Base-by-base conservation (phyloP, 192 early-diverging fungal species). In the Glomus cerebriforme region DNA sequence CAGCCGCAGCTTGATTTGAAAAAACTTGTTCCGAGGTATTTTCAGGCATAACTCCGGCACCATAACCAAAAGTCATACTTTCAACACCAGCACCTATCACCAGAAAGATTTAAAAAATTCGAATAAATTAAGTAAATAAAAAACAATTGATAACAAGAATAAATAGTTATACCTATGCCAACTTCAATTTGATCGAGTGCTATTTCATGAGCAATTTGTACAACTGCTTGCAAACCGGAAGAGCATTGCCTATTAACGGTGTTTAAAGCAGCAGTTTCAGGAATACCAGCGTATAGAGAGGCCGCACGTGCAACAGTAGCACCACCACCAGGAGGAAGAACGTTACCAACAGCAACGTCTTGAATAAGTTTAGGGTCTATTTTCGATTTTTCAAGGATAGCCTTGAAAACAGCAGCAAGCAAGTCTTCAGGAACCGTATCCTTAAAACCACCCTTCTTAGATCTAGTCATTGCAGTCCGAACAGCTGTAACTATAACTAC, bases 161-260 rank as follows among this genome's bases (percentile, higher is more conserved):
- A n/a, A n/a, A 1, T 15, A 26, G 12, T 74, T 12, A 59, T 37
- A 78, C 95, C 96, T 77, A 97, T 94, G 79, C 96, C 96, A 79
- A 95, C 87, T 81, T 95, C 94, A 75, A 96, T 96, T 88, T 90
- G 89, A 75, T 95, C 96, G 22, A 91, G 81, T 86, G 91, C 90
- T 86, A 98, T 96, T 78, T 91, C 92, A 69, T 91, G 83, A 68
- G 95, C 96, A 80, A 96, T 93, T 86, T 86, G 88, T 74, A 89
- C 93, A 70, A 94, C 92, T 35, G 96, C 94, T 81, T 95, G 93
- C 45, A 98, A 90, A 59, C 96, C 96, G 74, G 90, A 91, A 71
- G 95, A 96, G 89, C 96, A 98, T 86, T 98, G 96, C 45, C 96
- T 88, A 92, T 98, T 98, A 85, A 96, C 93, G 66, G 95, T 95